These are phyloP conservation scores for Alternaria alternata DNA, from an alignment of 2,329 filamentous ascomycete genomes.

Conservation along the genomic window DNA sequence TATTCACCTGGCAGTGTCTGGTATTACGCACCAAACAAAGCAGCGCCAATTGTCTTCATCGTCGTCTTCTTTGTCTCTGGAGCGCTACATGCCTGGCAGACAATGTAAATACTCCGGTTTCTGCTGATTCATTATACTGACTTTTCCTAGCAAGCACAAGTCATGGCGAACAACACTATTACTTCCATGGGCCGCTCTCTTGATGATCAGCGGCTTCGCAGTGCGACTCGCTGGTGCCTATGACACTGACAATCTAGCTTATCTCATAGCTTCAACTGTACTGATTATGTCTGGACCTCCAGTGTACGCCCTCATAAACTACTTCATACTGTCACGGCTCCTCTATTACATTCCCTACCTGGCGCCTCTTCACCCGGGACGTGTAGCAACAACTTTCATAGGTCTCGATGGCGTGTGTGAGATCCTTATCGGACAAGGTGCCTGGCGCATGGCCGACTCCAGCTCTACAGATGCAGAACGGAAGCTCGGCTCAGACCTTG, in stretches of 20 bases:
- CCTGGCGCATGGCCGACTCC: conserved; percentile 55
- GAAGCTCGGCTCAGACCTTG: conserved; percentile 55
- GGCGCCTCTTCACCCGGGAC: conserved; percentile 65
- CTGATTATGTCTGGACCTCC: conserved; percentile 58
- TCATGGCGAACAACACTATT: conserved; percentile 65
- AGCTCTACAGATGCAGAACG: conserved; percentile 47
- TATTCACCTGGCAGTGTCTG: conserved; percentile 47
- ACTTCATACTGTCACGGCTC: conserved; percentile 67
- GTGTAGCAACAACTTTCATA: conserved; percentile 67
- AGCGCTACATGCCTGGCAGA: conserved; percentile 63
- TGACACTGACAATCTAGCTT: conserved; percentile 55
- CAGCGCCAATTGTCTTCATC: conserved; percentile 63
- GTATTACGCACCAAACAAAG: conserved; percentile 64
- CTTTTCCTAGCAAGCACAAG: conserved; percentile 59
- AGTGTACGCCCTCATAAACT: conserved; percentile 68
- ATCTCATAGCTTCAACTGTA: conserved; percentile 53
- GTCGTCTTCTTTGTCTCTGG: conserved; percentile 59
- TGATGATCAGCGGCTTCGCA: conserved; percentile 66
- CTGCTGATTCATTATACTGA: not conserved
- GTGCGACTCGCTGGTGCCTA: conserved; percentile 63
- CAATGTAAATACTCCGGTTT: conserved; percentile 56
- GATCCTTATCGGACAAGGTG: conserved; percentile 61
- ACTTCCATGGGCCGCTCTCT: conserved; percentile 62
- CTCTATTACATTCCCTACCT: conserved; percentile 69
- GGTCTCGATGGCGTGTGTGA: conserved; percentile 61